Evolutionary conservation across 768 basidiomycete species (phyloP), one percentile per base, ranked within the genome.

Genomic region (Hirschioporus abietinus): DNA sequence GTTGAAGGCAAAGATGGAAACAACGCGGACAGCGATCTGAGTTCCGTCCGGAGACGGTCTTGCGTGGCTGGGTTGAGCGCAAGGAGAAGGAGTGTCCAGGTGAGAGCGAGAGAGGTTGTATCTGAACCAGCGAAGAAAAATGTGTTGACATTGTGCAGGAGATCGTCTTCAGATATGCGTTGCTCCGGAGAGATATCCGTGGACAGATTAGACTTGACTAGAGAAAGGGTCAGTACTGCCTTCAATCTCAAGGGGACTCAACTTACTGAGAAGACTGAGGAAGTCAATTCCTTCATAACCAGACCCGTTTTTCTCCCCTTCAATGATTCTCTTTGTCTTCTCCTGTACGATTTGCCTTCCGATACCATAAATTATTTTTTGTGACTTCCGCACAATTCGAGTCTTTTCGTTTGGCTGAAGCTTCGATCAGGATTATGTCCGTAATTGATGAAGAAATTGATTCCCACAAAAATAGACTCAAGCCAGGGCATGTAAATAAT

Each of bases 41-140:
- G 77, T 72, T 97, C 95, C 0, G 80, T 74, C 17, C 93, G 88
- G 6, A 98, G 82, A 27, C 84, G 86, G 58, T 80, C 79, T 75
- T 97, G 95, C 17, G 88, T 74, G 1, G 79, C 79, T 0, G 87
- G 87, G 72, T 92, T 77, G 70, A 84, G 81, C 0, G 93, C 87
- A 52, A 97, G 83, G 18, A 91, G 78, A 66, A 88, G 79, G n/a
- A 96, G 75, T 1, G 88, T 88, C 95, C 95, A 97, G 0, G 92
- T 92, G 59, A 96, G 77, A 5, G 89, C 84, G 30, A 95, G 85
- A 1, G 91, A 91, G 12, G 90, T 90, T 0, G 93, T 93, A 72
- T 96, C 93, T 15, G 94, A 92, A 4, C 95, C 95, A 24, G 91
- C 93, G 74, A 95, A 93, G 82, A 95, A 87, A 75, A 96, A 91